Base-by-base conservation (phyloP, 1,284 basidiomycete genomes). In the Pholiota adiposa region DNA sequence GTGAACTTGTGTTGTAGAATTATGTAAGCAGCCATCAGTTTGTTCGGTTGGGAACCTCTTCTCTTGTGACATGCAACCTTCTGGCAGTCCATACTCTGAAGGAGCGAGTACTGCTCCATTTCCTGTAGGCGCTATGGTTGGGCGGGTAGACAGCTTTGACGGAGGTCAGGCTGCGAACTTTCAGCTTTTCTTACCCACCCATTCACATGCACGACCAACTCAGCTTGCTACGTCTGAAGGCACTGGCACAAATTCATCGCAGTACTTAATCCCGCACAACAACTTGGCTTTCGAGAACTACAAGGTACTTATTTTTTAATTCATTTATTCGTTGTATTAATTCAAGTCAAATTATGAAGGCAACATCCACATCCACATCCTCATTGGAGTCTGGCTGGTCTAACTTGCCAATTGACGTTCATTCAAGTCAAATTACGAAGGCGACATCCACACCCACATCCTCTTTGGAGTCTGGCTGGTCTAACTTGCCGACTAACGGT, bases 241-340 rank as follows among this genome's bases (percentile, higher is more conserved):
- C 57, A 59, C 19, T 29, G 41, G 57, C 57, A 59, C 57, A 21
- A 38, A 38, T 50, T 59, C 57, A 48, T 58, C 57, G 52, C 57
- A 52, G 51, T 58, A 34, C 41, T 58, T 50, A 53, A 51, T 53
- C 57, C 57, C 57, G 7, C 43, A 54, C 34, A 54, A 54, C 43
- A n/a, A n/a, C n/a, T 59, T 46, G 57, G 31, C 57, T 40, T 59
- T 59, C 41, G 57, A 59, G 29, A 59, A 59, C 21, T 54, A 53
- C 33, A 59, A 33, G 46, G 52, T 55, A 51, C 38, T 56, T 53
- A 56, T 51, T 51, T 34, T 27, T 55, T n/a, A 55, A 60, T 19
- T 55, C 36, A 36, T 36, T 41, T 55, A 51, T 16, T 60, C 14
- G n/a, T 25, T 60, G 31, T 54, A 60, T 51, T 56, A 0, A 55